Conservation (phyloP, 2,329 filamentous ascomycete species). For the Helicocarpus griseus region DNA sequence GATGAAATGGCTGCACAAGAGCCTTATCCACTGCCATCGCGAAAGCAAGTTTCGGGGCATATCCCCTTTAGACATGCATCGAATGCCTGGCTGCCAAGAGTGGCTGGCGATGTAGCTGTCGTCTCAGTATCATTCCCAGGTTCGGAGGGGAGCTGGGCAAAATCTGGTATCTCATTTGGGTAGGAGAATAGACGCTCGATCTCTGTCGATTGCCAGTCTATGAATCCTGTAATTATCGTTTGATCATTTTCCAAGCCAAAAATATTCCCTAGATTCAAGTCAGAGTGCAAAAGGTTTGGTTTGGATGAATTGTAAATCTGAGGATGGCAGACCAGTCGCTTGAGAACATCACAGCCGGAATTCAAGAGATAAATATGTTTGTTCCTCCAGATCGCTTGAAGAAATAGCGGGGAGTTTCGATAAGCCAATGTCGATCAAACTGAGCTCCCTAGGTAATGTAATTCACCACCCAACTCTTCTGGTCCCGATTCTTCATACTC, state of each 20-base stretch:
- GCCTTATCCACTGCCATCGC: constrained; percentile 25
- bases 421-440: too few species aligned
- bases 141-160: constrained; percentile 22
- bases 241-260: constrained; percentile 33
- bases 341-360: too few species aligned
- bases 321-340: too few species aligned
- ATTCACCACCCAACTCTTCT: too few species aligned
- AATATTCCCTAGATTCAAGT: constrained; percentile 35
- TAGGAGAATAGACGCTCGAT: constrained; percentile 34
- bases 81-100: constrained; percentile 23
- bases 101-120: constrained; percentile 4
- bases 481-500: too few species aligned
- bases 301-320: constrained; percentile 19
- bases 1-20: constrained; percentile 31
- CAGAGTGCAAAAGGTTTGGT: constrained; percentile 30
- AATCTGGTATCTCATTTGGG: constrained; percentile 30
- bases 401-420: too few species aligned
- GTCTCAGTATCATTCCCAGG: constrained; percentile 10
- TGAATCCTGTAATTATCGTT: constrained; percentile 28
- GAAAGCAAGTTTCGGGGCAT: constrained; percentile 8
- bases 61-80: constrained; percentile 11
- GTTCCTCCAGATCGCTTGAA: too few species aligned
- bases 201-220: constrained; percentile 35
- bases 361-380: too few species aligned
- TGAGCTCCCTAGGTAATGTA: too few species aligned